Conservation (phyloP, 148 eudicot genomes). For the Vaccinium vitisidaea region DNA sequence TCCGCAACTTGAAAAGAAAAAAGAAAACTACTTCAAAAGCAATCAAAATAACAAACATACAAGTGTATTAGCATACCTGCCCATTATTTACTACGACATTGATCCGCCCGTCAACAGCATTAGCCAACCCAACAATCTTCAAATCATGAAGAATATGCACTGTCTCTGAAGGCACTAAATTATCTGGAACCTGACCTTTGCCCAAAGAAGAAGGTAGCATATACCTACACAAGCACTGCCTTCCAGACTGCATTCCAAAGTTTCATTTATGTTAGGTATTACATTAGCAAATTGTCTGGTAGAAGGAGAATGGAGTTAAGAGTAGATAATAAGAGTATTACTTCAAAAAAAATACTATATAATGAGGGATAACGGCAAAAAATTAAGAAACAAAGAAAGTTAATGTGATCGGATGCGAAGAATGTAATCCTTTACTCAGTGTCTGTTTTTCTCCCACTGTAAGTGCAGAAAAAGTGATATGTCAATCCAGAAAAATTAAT, state of each 20-base stretch:
- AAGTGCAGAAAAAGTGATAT: background rate
- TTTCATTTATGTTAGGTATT: constrained; percentile 1
- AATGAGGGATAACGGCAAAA: background rate
- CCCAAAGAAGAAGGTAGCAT: constrained; percentile 48
- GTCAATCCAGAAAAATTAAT: too few relatives aligned
- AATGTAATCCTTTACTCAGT: background rate
- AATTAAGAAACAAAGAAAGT: background rate
- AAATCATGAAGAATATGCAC: constrained; percentile 28
- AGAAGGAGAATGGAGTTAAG: background rate
- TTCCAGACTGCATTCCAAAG: constrained; percentile 69
- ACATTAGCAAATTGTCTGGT: constrained; percentile 1
- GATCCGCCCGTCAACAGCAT: constrained; percentile 83
- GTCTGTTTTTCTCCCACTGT: background rate
- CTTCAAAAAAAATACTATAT: background rate
- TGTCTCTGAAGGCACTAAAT: constrained; percentile 34
- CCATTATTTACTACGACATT: constrained; percentile 71
- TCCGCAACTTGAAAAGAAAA: background rate
- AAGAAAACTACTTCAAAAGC: constrained; percentile 13
- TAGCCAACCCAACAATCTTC: constrained; percentile 75
- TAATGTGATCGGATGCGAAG: background rate
- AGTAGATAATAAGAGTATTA: background rate
- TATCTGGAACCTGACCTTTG: constrained; percentile 30
- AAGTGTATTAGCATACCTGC: constrained; percentile 41
- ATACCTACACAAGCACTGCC: constrained; percentile 86
- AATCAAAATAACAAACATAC: background rate